These are phyloP conservation scores for Quercus agrifolia DNA, from an alignment of 306 rosid species.

Conservation along the genomic window DNA sequence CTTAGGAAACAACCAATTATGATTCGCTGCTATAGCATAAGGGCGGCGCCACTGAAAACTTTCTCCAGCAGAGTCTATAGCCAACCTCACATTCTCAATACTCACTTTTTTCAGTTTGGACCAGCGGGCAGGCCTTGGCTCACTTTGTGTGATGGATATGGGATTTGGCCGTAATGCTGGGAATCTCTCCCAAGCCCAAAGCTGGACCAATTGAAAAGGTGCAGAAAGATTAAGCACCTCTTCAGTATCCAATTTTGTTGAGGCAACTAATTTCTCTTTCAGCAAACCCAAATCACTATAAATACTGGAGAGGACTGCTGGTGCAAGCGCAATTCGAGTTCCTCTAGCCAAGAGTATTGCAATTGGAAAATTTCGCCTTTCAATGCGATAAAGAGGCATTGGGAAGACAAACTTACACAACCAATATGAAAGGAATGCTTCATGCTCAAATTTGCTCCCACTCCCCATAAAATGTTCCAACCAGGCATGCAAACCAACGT, in stretches of 20 bases:
- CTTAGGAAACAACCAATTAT: constrained; percentile 11
- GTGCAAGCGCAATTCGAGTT: constrained; percentile 13
- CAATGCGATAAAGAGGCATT: neutral
- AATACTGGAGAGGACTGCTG: constrained; percentile 5
- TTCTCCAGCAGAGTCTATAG: constrained; percentile 15
- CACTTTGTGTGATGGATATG: neutral
- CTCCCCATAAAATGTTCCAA: neutral
- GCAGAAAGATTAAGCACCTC: constrained; percentile 11
- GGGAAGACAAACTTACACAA: neutral
- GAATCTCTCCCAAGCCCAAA: constrained; percentile 64
- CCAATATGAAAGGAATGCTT: neutral
- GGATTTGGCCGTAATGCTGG: neutral
- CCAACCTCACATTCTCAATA: neutral
- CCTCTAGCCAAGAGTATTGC: constrained; percentile 18
- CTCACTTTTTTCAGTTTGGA: neutral
- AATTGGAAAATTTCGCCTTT: neutral
- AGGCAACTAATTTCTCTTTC: neutral
- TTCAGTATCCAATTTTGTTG: neutral
- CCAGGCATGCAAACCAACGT: neutral
- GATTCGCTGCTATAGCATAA: constrained; percentile 5
- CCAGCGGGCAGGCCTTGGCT: constrained; percentile 27
- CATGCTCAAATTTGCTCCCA: neutral
- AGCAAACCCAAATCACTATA: constrained; percentile 7
- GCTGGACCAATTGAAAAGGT: constrained; percentile 44
- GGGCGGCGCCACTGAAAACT: constrained; percentile 49